Evolutionary conservation across 345 rosid genomes (phyloP).

Genomic region (Rubroshorea leprosula): DNA sequence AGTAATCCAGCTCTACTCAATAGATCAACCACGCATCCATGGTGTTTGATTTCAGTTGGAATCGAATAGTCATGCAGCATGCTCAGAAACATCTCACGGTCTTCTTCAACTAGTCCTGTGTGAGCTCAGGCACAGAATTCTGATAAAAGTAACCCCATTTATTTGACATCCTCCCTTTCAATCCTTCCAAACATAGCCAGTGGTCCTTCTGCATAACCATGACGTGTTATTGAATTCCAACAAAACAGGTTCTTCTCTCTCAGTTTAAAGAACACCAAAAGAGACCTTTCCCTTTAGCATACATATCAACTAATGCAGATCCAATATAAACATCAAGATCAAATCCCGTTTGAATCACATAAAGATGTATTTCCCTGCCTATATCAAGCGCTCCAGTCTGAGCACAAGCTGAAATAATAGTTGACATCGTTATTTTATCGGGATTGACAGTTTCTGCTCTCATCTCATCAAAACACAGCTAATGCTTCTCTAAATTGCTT

Average conservation of each 20-base stretch:
- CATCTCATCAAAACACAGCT: conserved; percentile 49
- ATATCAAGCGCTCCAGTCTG: conserved; percentile 67
- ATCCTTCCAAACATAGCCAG: conserved; percentile 55
- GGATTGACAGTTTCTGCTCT: conserved; percentile 38
- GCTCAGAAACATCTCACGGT: conserved; percentile 43
- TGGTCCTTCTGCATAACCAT: conserved; percentile 61
- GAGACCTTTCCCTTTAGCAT: conserved; percentile 75
- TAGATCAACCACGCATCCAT: conserved; percentile 74
- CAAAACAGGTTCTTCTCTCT: conserved; percentile 63
- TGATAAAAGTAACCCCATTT: conserved; percentile 65
- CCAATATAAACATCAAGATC: conserved; percentile 70
- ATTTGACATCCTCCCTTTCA: conserved; percentile 42
- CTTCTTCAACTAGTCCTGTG: conserved; percentile 76
- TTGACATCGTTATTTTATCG: conserved; percentile 63
- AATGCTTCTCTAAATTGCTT: conserved; percentile 56
- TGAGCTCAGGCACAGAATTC: conserved; percentile 77
- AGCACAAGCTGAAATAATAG: conserved; percentile 76
- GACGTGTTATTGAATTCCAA: conserved; percentile 74
- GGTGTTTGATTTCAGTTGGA: conserved; percentile 44
- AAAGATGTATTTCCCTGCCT: conserved; percentile 64
- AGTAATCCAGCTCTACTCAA: conserved; percentile 70
- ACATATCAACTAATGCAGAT: conserved; percentile 79
- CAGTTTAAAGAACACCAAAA: conserved; percentile 63
- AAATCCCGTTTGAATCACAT: conserved; percentile 40
- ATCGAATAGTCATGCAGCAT: conserved; percentile 46